These are phyloP conservation scores for Malassezia furfur DNA, from an alignment of 1,284 basidiomycete genomes.

Conservation along the genomic window DNA sequence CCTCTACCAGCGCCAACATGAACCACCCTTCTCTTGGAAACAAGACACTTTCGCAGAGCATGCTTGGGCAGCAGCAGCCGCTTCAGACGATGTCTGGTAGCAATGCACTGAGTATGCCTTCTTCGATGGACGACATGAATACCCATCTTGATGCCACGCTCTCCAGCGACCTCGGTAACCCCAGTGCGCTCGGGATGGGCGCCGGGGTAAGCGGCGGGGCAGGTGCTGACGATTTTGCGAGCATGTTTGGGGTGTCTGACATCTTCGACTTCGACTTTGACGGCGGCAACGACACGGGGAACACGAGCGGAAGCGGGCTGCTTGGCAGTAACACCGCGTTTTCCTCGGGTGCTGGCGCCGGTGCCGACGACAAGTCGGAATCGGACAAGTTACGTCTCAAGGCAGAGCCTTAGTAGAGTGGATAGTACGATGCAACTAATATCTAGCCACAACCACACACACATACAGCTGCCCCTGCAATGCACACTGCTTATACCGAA, in stretches of 20 bases:
- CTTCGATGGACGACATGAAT: conserved; percentile 13
- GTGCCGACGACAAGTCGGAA: background rate
- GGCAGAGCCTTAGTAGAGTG: background rate
- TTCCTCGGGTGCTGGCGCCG: background rate
- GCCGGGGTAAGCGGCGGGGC: conserved; percentile 5
- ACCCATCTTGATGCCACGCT: background rate
- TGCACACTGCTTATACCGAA: background rate
- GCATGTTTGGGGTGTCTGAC: conserved; percentile 40
- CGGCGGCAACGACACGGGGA: conserved; percentile 4
- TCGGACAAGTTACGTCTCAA: background rate
- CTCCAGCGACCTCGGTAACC: conserved; percentile 6
- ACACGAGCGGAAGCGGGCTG: background rate
- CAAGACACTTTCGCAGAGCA: background rate
- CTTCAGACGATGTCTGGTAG: conserved; percentile 9
- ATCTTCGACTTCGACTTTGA: conserved; percentile 43
- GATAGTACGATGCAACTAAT: background rate
- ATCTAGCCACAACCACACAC: too few relatives aligned
- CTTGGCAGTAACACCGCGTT: background rate
- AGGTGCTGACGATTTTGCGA: conserved; percentile 30
- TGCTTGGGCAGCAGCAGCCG: conserved; percentile 1
- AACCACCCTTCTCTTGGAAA: background rate
- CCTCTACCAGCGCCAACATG: background rate
- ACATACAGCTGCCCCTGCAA: too few relatives aligned
- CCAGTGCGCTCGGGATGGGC: background rate
- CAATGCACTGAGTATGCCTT: conserved; percentile 5